Percentiles rank a stretch among this genome's conserved stretches.
phyloP scores from a whole-genome alignment of 805 yeast genomes.

The Candida loeiensis region DNA sequence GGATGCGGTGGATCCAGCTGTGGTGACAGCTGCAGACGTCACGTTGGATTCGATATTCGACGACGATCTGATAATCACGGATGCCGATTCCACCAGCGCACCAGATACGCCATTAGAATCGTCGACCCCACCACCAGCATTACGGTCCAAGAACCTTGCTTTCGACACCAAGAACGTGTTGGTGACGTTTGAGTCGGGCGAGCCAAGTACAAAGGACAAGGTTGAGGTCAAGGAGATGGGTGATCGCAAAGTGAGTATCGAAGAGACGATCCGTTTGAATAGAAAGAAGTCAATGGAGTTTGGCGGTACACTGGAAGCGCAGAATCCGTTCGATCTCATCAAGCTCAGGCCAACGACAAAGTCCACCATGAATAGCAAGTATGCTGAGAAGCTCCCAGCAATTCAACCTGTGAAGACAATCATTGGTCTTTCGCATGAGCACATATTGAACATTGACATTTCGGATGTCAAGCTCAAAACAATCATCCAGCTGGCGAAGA shows the following conservation, averaged over 20 bases:
- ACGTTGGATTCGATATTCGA: constrained; percentile 13
- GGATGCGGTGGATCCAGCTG: constrained; percentile 1
- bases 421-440: constrained; percentile 34
- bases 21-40: constrained; percentile 6
- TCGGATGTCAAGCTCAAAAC: constrained; percentile 39
- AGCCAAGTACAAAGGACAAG: constrained; percentile 7
- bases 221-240: constrained; percentile 8
- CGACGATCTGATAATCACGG: constrained; percentile 12
- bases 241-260: constrained; percentile 11
- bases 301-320: constrained; percentile 6
- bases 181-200: constrained; percentile 7
- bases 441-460: constrained; percentile 27
- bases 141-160: constrained; percentile 8
- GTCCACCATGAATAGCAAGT: constrained; percentile 20
- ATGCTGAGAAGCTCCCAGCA: constrained; percentile 28
- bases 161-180: constrained; percentile 10
- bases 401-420: constrained; percentile 34
- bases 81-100: constrained; percentile 11
- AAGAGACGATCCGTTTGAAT: constrained; percentile 13
- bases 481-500: constrained; percentile 28
- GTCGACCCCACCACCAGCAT: constrained; percentile 3
- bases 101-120: constrained; percentile 8
- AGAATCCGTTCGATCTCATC: constrained; percentile 20
- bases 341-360: constrained; percentile 24
- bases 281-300: constrained; percentile 13